Conservation (phyloP, 345 rosid genomes). For the Zanthoxylum bungeanum region DNA sequence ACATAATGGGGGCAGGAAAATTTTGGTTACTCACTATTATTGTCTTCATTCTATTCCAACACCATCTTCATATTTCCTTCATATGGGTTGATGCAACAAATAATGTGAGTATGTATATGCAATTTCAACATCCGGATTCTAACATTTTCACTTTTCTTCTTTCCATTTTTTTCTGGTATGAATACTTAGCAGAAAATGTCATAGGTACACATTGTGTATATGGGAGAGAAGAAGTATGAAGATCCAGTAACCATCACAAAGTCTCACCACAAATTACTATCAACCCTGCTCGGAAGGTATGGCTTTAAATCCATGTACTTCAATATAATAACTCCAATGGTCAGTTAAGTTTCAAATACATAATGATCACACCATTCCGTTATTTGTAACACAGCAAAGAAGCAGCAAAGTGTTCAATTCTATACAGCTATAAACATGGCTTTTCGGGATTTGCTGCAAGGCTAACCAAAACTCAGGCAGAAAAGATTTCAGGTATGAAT, state of each 20-base stretch:
- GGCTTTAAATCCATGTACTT: neutral
- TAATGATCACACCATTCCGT: neutral
- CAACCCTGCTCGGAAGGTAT: constrained; percentile 31
- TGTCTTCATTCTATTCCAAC: constrained; percentile 8
- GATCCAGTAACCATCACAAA: constrained; percentile 22
- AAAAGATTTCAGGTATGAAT: constrained; percentile 40
- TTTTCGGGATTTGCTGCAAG: constrained; percentile 62
- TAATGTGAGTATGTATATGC: constrained; percentile 10
- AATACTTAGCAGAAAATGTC: constrained; percentile 1
- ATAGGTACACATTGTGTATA: constrained; percentile 36
- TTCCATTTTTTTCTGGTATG: neutral
- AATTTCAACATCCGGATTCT: neutral
- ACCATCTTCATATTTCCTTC: constrained; percentile 4
- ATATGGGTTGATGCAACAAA: constrained; percentile 12
- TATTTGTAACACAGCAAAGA: constrained; percentile 27
- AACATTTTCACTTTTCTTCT: neutral
- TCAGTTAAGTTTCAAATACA: neutral
- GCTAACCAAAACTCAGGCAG: constrained; percentile 44
- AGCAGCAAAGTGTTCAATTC: constrained; percentile 42
- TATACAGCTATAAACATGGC: constrained; percentile 53
- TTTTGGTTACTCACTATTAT: neutral
- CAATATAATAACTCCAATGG: neutral
- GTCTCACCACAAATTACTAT: constrained; percentile 28
- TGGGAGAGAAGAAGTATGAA: constrained; percentile 33
- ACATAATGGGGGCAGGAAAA: neutral